Evolutionary conservation across 495 filamentous ascomycete species (phyloP), one percentile per base, ranked within the genome.

Genomic region (Rhypophila decipiens): DNA sequence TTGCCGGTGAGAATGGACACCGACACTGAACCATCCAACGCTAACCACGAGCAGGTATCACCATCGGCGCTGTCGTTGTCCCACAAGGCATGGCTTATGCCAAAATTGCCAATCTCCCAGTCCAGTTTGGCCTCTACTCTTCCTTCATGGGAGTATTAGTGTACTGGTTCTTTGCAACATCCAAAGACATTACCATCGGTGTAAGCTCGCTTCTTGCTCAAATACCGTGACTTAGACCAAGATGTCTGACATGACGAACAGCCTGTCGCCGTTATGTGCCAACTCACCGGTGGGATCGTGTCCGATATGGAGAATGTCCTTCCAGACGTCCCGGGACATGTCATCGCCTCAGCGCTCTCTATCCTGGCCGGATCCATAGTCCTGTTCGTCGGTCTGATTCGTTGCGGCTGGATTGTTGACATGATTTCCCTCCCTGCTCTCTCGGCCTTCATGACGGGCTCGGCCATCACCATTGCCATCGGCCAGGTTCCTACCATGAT

Each of bases 121-220:
- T 84, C 2, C 74, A 99, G 59, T 99, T 79, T 58, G 93, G 93
- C 42, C 71, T 99, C 0, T 99, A 99, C 62, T 93, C 91, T 1
- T 96, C 91, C 0, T 99, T 99, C 58, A 95, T 97, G 85, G 93
- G 93, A 21, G 91, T 97, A 3, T 61, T 96, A 50, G 64, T 96
- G 40, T 99, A 99, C 56, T 97, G 93, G 93, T 94, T 97, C 64
- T 97, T 98, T 57, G 93, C 93, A 1, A 98, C 93, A 1, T 97
- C 94, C 0, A 98, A 98, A 60, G 93, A 98, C 66, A 97, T 98
- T 60, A 97, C 93, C 7, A 97, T 98, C 43, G 93, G 93, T n/a
- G 88, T 90, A 70, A 74, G 86, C 80, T 1, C 42, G 15, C 22
- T 12, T 38, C 38, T 1, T 29, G 15, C 15, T 31, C 21, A 39